Evolutionary conservation across 768 basidiomycete species (phyloP).

Genomic region (Cytidiella melzeri): DNA sequence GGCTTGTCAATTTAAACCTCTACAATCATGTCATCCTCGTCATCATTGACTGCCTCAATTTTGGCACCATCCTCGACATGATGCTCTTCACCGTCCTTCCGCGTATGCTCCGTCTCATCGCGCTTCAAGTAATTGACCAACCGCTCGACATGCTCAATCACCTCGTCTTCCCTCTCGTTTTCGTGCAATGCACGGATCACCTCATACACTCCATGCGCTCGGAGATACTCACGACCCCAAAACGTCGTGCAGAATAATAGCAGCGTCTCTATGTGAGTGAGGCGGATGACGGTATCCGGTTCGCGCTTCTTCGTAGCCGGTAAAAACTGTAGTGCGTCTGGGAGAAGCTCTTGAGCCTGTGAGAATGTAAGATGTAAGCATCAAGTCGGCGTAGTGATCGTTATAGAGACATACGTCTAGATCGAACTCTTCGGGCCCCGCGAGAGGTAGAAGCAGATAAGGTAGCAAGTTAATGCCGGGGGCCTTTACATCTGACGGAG

Average conservation of each 20-base stretch:
- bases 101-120: slow-evolving; percentile 53
- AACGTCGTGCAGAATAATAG: slow-evolving; percentile 84
- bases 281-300: slow-evolving; percentile 63
- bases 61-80: slow-evolving; percentile 9
- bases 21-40: slow-evolving; percentile 64
- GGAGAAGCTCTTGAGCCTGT: slow-evolving; percentile 86
- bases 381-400: neutral
- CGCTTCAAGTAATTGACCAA: slow-evolving; percentile 83
- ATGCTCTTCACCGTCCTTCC: slow-evolving; percentile 28
- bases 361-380: neutral
- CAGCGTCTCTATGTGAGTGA: slow-evolving; percentile 85
- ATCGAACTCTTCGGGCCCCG: slow-evolving; percentile 93
- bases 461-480: slow-evolving; percentile 84
- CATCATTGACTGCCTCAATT: slow-evolving; percentile 22
- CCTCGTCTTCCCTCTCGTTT: slow-evolving; percentile 74
- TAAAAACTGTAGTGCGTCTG: slow-evolving; percentile 79
- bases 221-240: slow-evolving; percentile 79
- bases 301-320: slow-evolving; percentile 83
- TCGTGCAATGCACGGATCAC: slow-evolving; percentile 76
- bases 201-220: slow-evolving; percentile 80
- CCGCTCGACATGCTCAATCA: slow-evolving; percentile 80
- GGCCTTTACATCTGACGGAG: slow-evolving; percentile 49
- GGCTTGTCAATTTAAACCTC: slow-evolving; percentile 58
- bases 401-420: slow-evolving; percentile 55
- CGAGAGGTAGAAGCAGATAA: slow-evolving; percentile 81